Evolutionary conservation across 139 green algal genomes (phyloP).

Genomic region (Tetraselmis chui): DNA sequence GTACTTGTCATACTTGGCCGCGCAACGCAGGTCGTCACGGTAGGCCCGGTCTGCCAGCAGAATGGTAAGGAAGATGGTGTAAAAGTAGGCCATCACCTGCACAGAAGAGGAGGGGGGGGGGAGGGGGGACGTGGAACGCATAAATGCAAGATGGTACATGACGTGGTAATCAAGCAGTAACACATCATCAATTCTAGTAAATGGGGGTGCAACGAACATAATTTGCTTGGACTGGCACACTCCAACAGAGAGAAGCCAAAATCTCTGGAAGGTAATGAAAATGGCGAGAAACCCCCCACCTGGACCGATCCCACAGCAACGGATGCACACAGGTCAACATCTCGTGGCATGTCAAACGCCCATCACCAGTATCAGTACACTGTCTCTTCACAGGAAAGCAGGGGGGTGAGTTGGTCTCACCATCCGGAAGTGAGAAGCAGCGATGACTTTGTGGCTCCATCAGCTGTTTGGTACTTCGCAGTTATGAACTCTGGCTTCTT

Average conservation of each 20-base stretch:
- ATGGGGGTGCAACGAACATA: conserved; percentile 22
- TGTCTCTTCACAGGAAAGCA: too few species aligned
- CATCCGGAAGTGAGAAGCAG: conserved; percentile 55
- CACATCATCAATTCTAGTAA: not conserved
- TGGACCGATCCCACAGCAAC: conserved; percentile 9
- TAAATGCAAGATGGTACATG: not conserved
- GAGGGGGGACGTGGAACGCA: not conserved
- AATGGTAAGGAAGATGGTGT: conserved; percentile 59
- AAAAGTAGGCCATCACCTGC: conserved; percentile 46
- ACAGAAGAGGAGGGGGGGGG: not conserved
- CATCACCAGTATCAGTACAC: not conserved
- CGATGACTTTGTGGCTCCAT: conserved; percentile 47
- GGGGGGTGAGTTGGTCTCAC: too few species aligned
- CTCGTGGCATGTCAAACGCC: too few species aligned
- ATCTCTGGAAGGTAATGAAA: conserved; percentile 81
- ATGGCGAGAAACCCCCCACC: conserved; percentile 64
- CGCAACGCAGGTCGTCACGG: conserved; percentile 55
- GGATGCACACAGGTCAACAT: conserved; percentile 15
- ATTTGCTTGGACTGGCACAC: conserved; percentile 38
- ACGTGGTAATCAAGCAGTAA: not conserved
- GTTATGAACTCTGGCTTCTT: conserved; percentile 32
- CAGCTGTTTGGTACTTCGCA: conserved; percentile 41
- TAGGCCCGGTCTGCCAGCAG: conserved; percentile 54
- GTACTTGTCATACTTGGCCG: conserved; percentile 57
- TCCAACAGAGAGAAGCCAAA: conserved; percentile 61